Evolutionary conservation across 305 asterid species (phyloP), one percentile per base, ranked within the genome.

Genomic region (Fraxinus greggii): DNA sequence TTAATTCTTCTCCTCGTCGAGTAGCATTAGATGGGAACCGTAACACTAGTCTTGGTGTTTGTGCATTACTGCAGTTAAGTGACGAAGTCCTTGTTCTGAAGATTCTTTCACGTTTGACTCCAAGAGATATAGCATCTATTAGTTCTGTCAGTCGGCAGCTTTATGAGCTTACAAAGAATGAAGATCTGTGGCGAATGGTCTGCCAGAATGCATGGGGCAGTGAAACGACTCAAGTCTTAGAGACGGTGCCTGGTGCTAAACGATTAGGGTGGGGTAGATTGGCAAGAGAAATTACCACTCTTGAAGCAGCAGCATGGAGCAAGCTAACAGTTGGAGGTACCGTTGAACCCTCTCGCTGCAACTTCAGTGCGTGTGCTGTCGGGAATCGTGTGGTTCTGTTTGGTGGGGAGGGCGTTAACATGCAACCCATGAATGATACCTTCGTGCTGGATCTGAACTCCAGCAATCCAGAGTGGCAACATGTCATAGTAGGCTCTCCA

Each of bases 401-500:
- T 83, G 98, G 98, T 19, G 98, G 98, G 38, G 98, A 94, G 87
- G 98, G 98, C 38, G 97, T 94, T 75, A 94, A 94, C 84, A 94
- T 94, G 98, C 97, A 94, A 83, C 98, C 97, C 24, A 90, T 93
- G 97, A 93, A 93, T 31, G 97, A 93, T 82, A 92, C 97, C 19
- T 93, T 93, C 48, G 97, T 93, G 24, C 76, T 93, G 89, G 97
- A 93, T 86, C 89, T 93, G 84, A 93, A 86, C 85, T 92, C 97
- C 63, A 89, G 87, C 80, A 88, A 86, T 67, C 97, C 97, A 5
- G 93, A 93, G 89, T 93, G 97, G 97, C 89, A 91, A 84, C 86
- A 89, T 78, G 89, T 93, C 77, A 89, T 88, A 82, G 98, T 93
- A 75, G 90, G 95, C 88, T 93, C 93, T 56, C 98, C 97, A 9